Evolutionary conservation across 805 yeast species (phyloP), one percentile per base, ranked within the genome.

Genomic region (Peterozyma xylosa): DNA sequence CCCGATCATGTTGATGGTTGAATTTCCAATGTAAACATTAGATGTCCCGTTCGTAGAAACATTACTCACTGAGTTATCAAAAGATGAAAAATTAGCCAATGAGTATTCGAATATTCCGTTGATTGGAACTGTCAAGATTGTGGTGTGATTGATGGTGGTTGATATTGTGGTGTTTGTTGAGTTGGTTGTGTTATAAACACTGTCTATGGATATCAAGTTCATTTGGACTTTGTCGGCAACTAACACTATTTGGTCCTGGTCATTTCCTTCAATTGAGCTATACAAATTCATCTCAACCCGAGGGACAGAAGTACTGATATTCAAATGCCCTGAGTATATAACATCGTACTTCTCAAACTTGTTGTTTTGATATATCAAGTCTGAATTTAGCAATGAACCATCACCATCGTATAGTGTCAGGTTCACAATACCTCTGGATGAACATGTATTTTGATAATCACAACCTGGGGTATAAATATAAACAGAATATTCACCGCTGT

Each of bases 381-480:
- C 51, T 1, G 77, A 53, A 2, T 71, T 53, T 3, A 80, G 53
- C 1, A 71, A 45, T 0, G 58, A 53, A 17, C 73, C 76, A 30
- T 72, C 67, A 9, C 70, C 71, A 34, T 75, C 74, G 49, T 61
- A 66, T 2, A 90, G 67, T 0, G 95, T 73, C 0, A 82, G 96
- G 53, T 86, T 86, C 3, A 86, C 91, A 21, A 77, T 73, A 10
- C 95, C 91, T 57, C 99, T 74, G 16, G 64, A 46, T 17, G 58
- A 51, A 63, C 99, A 93, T 0, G 93, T 73, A 41, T 66, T 62
- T 57, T 86, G 96, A 3, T 53, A 58, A 1, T 59, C 42, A 64
- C 99, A 93, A 0, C 98, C 98, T 0, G 96, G 96, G 0, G 99
- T 93, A 53, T 77, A 82, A 41, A 90, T 53, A 42, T 77, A 66